These are phyloP conservation scores for Prunella vulgaris DNA, from an alignment of 257 asterid species.

Conservation along the genomic window DNA sequence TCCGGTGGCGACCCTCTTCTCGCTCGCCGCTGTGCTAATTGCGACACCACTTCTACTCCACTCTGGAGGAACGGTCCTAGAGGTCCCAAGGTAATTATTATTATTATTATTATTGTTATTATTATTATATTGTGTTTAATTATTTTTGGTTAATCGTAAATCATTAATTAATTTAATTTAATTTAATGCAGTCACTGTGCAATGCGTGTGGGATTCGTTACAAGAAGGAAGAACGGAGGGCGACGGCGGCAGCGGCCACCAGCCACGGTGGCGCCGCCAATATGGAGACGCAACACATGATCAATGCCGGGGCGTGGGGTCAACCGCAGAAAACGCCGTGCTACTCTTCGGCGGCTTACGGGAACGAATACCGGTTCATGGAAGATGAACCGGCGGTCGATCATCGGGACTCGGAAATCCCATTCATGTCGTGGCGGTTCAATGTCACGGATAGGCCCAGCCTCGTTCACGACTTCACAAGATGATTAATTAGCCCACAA, in stretches of 20 bases:
- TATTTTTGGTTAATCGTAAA: not conserved
- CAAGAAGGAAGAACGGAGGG: constrained; percentile 97
- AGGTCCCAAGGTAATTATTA: constrained; percentile 64
- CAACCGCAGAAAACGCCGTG: constrained; percentile 39
- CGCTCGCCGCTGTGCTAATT: constrained; percentile 95
- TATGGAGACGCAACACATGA: constrained; percentile 41
- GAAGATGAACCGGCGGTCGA: constrained; percentile 44
- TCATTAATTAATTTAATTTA: not conserved
- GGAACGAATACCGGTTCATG: constrained; percentile 52
- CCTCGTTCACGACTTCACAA: constrained; percentile 67
- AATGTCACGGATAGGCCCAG: constrained; percentile 65
- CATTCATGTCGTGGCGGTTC: constrained; percentile 74
- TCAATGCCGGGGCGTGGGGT: constrained; percentile 43
- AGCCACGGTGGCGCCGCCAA: constrained; percentile 21
- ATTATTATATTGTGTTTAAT: too few relatives aligned
- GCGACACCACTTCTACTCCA: constrained; percentile 96
- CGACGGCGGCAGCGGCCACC: constrained; percentile 69
- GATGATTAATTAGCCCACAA: constrained; percentile 21
- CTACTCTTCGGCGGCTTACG: constrained; percentile 31
- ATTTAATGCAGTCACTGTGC: constrained; percentile 75
- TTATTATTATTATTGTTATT: too few relatives aligned
- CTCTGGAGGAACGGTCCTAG: constrained; percentile 95
- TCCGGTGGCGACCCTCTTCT: constrained; percentile 52
- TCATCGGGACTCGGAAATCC: constrained; percentile 47
- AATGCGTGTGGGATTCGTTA: constrained; percentile 96